phyloP scores from a whole-genome alignment of 1,139 yeast genomes.

The Debaryomyces sp. region DNA sequence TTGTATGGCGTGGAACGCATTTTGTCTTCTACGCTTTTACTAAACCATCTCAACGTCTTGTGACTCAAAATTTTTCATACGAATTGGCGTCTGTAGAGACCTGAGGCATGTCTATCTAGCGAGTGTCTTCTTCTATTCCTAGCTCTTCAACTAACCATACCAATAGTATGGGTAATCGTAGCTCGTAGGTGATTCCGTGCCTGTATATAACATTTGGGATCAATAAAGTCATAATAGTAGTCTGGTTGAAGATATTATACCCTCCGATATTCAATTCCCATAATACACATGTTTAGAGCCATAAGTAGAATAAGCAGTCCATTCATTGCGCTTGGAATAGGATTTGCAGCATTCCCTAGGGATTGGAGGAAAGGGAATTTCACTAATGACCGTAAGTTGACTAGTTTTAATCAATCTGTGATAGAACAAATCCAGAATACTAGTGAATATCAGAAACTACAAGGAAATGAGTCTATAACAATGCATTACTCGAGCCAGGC shows the following conservation, averaged over 20 bases:
- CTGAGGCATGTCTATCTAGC: not conserved
- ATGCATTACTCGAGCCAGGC: slow-evolving; percentile 39
- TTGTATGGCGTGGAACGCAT: not conserved
- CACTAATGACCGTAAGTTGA: slow-evolving; percentile 20
- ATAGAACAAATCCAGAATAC: slow-evolving; percentile 33
- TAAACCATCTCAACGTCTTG: not conserved
- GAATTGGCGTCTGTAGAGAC: not conserved
- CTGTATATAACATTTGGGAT: not conserved
- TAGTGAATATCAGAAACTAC: slow-evolving; percentile 33
- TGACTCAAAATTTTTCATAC: not conserved
- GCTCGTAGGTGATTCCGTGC: not conserved
- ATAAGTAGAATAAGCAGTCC: slow-evolving; percentile 34
- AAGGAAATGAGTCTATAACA: slow-evolving; percentile 26
- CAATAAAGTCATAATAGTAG: not conserved
- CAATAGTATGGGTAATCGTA: no score
- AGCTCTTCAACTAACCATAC: not conserved
- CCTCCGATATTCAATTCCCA: not conserved
- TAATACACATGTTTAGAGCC: slow-evolving; percentile 24
- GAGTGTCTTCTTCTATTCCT: not conserved
- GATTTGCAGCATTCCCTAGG: slow-evolving; percentile 47
- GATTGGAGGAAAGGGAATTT: slow-evolving; percentile 37
- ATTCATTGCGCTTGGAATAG: slow-evolving; percentile 47
- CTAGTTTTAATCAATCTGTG: slow-evolving; percentile 34
- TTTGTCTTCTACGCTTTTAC: not conserved
- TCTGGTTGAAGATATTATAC: not conserved